Percentiles rank a stretch among this genome's conserved stretches.
phyloP scores from a whole-genome alignment of 345 rosid genomes.

The Aquilaria yunnanensis region DNA sequence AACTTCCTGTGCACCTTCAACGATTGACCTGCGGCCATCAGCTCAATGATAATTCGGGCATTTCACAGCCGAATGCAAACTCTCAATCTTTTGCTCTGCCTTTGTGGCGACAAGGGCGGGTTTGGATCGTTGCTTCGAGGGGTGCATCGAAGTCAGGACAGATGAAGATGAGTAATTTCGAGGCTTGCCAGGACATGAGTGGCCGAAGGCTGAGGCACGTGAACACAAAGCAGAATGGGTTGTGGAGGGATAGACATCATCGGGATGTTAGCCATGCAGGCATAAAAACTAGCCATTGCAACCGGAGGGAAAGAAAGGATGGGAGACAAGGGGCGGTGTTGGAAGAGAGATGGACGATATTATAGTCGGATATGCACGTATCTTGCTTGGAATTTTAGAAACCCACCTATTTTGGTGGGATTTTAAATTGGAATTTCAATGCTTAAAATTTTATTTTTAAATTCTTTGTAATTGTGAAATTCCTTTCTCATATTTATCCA shows the following conservation, averaged over 20 bases:
- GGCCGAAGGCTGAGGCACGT: conserved; percentile 95
- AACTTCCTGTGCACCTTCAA: conserved; percentile 55
- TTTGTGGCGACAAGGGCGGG: conserved; percentile 93
- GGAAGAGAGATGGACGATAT: too few species aligned
- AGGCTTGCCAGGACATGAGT: conserved; percentile 96
- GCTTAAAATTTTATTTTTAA: too few species aligned
- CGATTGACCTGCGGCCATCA: conserved; percentile 65
- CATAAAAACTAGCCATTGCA: too few species aligned
- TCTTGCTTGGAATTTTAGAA: too few species aligned
- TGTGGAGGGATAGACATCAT: conserved; percentile 69
- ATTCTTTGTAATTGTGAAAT: too few species aligned
- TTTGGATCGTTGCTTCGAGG: conserved; percentile 95
- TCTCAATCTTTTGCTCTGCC: conserved; percentile 59
- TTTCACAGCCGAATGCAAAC: conserved; percentile 48
- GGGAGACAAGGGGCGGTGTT: too few species aligned
- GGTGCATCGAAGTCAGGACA: conserved; percentile 92
- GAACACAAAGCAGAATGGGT: conserved; percentile 74
- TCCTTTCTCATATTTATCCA: too few species aligned
- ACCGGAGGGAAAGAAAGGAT: too few species aligned
- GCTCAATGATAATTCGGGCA: conserved; percentile 30
- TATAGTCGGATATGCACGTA: too few species aligned
- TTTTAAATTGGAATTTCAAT: too few species aligned
- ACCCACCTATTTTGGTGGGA: too few species aligned
- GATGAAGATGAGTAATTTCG: conserved; percentile 92
- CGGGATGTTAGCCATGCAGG: too few species aligned